A percentile compares a stretch with the other conserved stretches of the same genome.
These are phyloP conservation scores for Keqinozyma sinolaborantium DNA, from an alignment of 1,139 yeast species.

Conservation along the genomic window DNA sequence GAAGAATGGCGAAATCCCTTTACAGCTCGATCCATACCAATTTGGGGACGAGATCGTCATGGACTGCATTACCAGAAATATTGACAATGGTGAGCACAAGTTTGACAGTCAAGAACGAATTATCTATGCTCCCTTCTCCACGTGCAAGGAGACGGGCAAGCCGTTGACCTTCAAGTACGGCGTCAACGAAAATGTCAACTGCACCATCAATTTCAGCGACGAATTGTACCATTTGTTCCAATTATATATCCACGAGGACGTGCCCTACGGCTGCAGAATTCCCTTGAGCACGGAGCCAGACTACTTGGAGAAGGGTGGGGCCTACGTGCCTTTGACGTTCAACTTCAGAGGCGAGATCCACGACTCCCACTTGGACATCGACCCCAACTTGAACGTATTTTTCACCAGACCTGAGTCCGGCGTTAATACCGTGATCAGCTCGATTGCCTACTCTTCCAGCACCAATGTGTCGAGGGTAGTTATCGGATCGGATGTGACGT, in stretches of 20 bases:
- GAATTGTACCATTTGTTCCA: conserved; percentile 71
- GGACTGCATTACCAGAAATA: conserved; percentile 64
- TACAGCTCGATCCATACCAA: conserved; percentile 31
- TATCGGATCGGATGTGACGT: conserved; percentile 61
- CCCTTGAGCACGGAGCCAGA: conserved; percentile 46
- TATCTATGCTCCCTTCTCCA: conserved; percentile 56
- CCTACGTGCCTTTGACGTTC: conserved; percentile 58
- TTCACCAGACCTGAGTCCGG: conserved; percentile 38
- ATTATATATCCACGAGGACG: conserved; percentile 72
- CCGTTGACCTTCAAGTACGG: conserved; percentile 56
- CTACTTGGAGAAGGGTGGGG: conserved; percentile 45
- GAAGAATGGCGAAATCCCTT: conserved; percentile 30
- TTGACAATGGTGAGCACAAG: conserved; percentile 73
- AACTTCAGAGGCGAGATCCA: conserved; percentile 66
- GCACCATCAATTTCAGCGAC: conserved; percentile 65
- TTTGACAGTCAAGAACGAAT: conserved; percentile 60
- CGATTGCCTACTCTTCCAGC: conserved; percentile 63
- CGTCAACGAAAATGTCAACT: conserved; percentile 49
- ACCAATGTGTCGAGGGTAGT: conserved; percentile 57
- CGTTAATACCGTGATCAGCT: conserved; percentile 44
- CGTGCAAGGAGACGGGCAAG: conserved; percentile 60
- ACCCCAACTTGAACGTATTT: conserved; percentile 54
- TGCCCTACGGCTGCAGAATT: conserved; percentile 67
- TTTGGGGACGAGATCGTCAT: conserved; percentile 46
- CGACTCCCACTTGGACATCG: conserved; percentile 69